A percentile compares a stretch with the other conserved stretches of the same genome.
Evolutionary conservation across 1,284 basidiomycete species (phyloP).

Genomic region (Polyporus tsugae): DNA sequence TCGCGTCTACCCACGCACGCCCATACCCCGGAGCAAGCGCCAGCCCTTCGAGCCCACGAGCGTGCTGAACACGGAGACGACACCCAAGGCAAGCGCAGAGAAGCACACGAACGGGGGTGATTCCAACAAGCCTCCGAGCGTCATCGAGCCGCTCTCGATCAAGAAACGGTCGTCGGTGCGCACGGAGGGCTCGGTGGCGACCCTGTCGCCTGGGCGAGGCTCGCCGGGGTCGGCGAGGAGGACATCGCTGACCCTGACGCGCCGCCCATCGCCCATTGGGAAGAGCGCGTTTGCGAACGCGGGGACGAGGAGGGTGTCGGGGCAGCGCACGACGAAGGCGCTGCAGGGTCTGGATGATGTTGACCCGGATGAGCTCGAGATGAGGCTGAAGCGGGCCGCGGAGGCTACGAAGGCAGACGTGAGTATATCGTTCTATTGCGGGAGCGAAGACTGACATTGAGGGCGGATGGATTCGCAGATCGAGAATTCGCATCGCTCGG

Average conservation of each 20-base stretch:
- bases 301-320: slow-evolving; percentile 59
- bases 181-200: slow-evolving; percentile 35
- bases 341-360: slow-evolving; percentile 38
- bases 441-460: neutral
- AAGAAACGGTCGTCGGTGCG: slow-evolving; percentile 78
- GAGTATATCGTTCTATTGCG: slow-evolving; percentile 37
- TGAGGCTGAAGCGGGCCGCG: slow-evolving; percentile 52
- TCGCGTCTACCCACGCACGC: slow-evolving; percentile 44
- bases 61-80: slow-evolving; percentile 53
- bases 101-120: slow-evolving; percentile 9
- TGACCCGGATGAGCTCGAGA: slow-evolving; percentile 41
- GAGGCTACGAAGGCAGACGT: slow-evolving; percentile 76
- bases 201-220: slow-evolving; percentile 26
- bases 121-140: slow-evolving; percentile 24
- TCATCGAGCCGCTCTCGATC: slow-evolving; percentile 77
- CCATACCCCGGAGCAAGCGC: slow-evolving; percentile 72
- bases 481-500: slow-evolving; percentile 66
- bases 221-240: slow-evolving; percentile 55
- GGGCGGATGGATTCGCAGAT: slow-evolving; percentile 51
- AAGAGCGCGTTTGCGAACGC: slow-evolving; percentile 31
- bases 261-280: slow-evolving; percentile 34
- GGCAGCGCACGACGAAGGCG: slow-evolving; percentile 45
- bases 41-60: slow-evolving; percentile 62
- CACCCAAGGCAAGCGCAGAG: slow-evolving; percentile 50
- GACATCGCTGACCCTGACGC: slow-evolving; percentile 38